phyloP scores from a whole-genome alignment of 2,329 filamentous ascomycete genomes.

The Epichloe coenophiala region DNA sequence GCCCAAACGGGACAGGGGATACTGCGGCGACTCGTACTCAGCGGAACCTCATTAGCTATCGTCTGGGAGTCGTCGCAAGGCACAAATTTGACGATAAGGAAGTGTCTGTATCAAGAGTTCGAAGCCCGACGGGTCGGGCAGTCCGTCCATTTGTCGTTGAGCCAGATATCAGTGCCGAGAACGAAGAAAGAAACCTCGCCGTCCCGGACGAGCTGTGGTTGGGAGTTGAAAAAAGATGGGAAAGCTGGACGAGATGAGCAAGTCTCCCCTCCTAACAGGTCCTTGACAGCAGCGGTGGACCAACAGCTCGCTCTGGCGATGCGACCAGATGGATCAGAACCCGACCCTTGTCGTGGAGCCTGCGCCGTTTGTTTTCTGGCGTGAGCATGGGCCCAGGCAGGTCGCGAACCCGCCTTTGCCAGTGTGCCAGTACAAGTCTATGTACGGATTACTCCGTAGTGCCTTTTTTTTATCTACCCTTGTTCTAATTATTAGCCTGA shows the following conservation, averaged over 20 bases:
- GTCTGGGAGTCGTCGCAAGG: background rate
- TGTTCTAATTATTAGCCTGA: too few relatives aligned
- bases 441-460: too few relatives aligned
- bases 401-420: too few relatives aligned
- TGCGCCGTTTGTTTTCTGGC: background rate
- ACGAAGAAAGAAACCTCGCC: too few relatives aligned
- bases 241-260: background rate
- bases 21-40: background rate
- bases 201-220: background rate
- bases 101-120: background rate
- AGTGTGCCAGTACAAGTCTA: too few relatives aligned
- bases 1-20: background rate
- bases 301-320: background rate
- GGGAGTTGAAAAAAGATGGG: background rate
- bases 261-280: background rate
- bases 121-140: background rate
- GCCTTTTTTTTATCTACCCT: too few relatives aligned
- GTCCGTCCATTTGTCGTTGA: background rate
- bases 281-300: too few relatives aligned
- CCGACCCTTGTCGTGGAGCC: background rate
- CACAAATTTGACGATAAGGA: background rate
- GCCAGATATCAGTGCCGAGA: background rate
- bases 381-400: background rate
- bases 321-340: background rate
- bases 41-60: constrained; percentile 1